These are phyloP conservation scores for Suillus bovinus DNA, from an alignment of 768 basidiomycete genomes.

Conservation along the genomic window DNA sequence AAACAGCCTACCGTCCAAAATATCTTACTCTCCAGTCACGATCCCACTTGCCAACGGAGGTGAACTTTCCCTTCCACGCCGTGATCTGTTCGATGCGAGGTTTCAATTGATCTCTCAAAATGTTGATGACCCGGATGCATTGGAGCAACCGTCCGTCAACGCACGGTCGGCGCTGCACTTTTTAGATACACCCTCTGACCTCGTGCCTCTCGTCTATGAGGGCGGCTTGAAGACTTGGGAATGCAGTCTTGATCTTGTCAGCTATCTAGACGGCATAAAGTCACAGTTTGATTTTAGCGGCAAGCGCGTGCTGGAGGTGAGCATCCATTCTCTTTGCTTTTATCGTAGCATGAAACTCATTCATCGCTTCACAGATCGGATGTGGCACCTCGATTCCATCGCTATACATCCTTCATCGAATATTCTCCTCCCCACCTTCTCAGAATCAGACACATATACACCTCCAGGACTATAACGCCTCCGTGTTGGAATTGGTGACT, in stretches of 20 bases:
- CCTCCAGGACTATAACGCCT: constrained; percentile 90
- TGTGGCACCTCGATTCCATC: constrained; percentile 92
- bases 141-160: constrained; percentile 18
- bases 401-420: constrained; percentile 62
- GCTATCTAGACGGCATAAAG: constrained; percentile 49
- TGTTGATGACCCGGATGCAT: constrained; percentile 32
- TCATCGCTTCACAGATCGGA: constrained; percentile 60
- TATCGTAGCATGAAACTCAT: neutral
- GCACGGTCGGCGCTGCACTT: constrained; percentile 50
- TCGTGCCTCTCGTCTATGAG: constrained; percentile 91
- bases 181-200: constrained; percentile 85
- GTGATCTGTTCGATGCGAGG: constrained; percentile 95
- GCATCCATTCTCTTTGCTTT: neutral
- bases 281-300: constrained; percentile 37
- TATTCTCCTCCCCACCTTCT: constrained; percentile 45
- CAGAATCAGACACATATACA: constrained; percentile 56
- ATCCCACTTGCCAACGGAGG: constrained; percentile 44
- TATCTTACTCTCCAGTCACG: constrained; percentile 78
- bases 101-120: constrained; percentile 82
- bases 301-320: constrained; percentile 71
- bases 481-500: constrained; percentile 77
- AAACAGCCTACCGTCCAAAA: constrained; percentile 60
- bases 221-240: constrained; percentile 99
- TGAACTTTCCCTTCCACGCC: constrained; percentile 52
- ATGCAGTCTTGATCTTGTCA: constrained; percentile 84